Conservation (phyloP, 2,329 filamentous ascomycete species). For the Ophiostoma sp. region DNA sequence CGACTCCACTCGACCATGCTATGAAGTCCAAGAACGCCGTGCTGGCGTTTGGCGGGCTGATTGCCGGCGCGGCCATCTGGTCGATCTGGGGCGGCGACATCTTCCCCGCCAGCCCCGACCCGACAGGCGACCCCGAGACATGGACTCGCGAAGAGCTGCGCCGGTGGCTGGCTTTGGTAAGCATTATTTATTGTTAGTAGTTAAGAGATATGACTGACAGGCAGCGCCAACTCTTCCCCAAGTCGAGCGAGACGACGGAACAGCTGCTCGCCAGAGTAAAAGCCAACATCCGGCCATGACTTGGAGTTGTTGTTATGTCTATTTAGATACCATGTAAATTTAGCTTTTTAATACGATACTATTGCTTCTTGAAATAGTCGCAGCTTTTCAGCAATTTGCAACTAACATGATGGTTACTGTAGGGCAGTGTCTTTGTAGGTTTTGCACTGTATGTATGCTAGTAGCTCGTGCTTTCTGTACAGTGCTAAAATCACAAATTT, state of each 20-base stretch:
- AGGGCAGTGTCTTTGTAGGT: no score
- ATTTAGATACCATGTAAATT: background rate
- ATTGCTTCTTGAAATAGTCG: no score
- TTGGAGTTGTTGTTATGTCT: background rate
- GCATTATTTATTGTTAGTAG: constrained; percentile 30
- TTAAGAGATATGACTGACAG: background rate
- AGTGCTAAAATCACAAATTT: no score
- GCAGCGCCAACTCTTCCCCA: constrained; percentile 46
- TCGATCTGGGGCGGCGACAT: constrained; percentile 80
- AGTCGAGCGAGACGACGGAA: constrained; percentile 41
- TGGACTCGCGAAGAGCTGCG: constrained; percentile 80
- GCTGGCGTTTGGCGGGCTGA: constrained; percentile 72
- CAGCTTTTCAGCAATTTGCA: no score
- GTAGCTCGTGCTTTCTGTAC: no score
- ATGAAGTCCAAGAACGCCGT: constrained; percentile 69
- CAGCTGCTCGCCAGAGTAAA: constrained; percentile 44
- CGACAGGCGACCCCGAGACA: constrained; percentile 62
- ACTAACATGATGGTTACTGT: no score
- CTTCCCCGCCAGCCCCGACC: constrained; percentile 69
- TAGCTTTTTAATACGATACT: no score
- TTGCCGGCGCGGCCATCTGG: constrained; percentile 77
- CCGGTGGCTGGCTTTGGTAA: constrained; percentile 74
- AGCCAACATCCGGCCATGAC: constrained; percentile 41
- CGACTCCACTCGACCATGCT: constrained; percentile 62
- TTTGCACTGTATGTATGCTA: no score